phyloP scores from a whole-genome alignment of 805 yeast genomes.

The Maudiozyma serrabonitensis region DNA sequence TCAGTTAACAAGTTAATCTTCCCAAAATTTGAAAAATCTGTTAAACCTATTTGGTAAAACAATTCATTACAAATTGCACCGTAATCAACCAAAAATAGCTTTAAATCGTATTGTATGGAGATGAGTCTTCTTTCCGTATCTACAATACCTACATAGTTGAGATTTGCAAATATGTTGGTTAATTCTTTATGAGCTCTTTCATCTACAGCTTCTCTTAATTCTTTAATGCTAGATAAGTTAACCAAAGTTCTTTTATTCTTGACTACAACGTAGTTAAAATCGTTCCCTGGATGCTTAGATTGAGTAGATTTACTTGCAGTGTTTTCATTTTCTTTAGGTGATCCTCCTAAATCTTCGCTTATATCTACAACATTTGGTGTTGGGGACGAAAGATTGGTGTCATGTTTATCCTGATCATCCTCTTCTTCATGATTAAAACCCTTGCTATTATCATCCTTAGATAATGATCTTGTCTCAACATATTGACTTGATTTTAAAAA shows the following conservation, averaged over 20 bases:
- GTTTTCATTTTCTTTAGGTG: too few species aligned
- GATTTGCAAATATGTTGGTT: conserved; percentile 58
- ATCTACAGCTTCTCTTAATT: conserved; percentile 45
- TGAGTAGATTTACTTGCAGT: too few species aligned
- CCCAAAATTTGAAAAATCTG: conserved; percentile 80
- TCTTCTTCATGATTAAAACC: not conserved
- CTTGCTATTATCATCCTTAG: not conserved
- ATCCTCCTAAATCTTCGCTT: too few species aligned
- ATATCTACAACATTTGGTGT: not conserved
- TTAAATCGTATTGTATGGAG: conserved; percentile 78
- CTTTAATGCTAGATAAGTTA: conserved; percentile 47
- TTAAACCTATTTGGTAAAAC: conserved; percentile 71
- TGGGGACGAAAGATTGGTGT: not conserved
- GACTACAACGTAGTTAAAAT: conserved; percentile 8
- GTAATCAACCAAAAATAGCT: conserved; percentile 71
- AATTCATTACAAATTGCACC: conserved; percentile 56
- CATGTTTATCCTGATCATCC: not conserved
- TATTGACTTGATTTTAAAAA: conserved; percentile 13
- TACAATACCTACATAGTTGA: conserved; percentile 73
- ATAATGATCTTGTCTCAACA: not conserved
- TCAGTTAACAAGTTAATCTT: conserved; percentile 30
- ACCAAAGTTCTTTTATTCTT: conserved; percentile 33
- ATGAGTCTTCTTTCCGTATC: conserved; percentile 61
- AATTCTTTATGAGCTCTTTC: conserved; percentile 39
- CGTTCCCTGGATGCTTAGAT: too few species aligned